Base-by-base conservation (phyloP, 305 asterid species). In the Fraxinus sp. region DNA sequence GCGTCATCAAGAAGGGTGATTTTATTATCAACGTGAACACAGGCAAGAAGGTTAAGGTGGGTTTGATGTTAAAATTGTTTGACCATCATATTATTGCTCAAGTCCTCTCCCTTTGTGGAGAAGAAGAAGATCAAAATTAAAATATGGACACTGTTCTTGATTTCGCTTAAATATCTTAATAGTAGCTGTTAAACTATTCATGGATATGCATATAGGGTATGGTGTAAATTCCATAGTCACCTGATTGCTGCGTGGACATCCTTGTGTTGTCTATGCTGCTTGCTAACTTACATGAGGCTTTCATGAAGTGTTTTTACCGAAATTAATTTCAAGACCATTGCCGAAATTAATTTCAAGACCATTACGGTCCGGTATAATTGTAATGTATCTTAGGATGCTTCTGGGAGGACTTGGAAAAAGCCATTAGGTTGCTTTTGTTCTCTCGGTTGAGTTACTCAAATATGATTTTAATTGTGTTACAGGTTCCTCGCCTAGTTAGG, bases 401-500 rank as follows among this genome's bases (percentile, higher is more conserved):
- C 33, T 70, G 82, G 39, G 24, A 1, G 41, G 8, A 71, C 10
- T 30, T 14, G 20, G 13, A 77, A 57, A 78, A 68, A 68, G 64
- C 37, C 41, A 62, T 37, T 71, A 9, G 16, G 78, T 32, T 55
- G 81, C 80, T 74, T 52, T 59, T 62, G 22, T 30, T 33, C 76
- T 70, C 75, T 30, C 3, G 41, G 33, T 16, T 68, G 35, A 24
- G 59, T n/a, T 76, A 33, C 66, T 79, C 26, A 68, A 64, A 85
- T 83, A 83, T 80, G 79, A 77, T 79, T 78, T 77, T 24, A 49
- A 74, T 59, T 87, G 70, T 84, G 37, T 85, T 81, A 78, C 89
- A 97, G 99, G 92, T 97, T 84, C 98, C 99, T 82, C 98, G 98
- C 72, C 83, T 97, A 92, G 98, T 94, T 64, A 95, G 97, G 82